A percentile compares a stretch with the other conserved stretches of the same genome.
Conservation (phyloP, 805 yeast genomes). For the Ogataea dorogensis region DNA sequence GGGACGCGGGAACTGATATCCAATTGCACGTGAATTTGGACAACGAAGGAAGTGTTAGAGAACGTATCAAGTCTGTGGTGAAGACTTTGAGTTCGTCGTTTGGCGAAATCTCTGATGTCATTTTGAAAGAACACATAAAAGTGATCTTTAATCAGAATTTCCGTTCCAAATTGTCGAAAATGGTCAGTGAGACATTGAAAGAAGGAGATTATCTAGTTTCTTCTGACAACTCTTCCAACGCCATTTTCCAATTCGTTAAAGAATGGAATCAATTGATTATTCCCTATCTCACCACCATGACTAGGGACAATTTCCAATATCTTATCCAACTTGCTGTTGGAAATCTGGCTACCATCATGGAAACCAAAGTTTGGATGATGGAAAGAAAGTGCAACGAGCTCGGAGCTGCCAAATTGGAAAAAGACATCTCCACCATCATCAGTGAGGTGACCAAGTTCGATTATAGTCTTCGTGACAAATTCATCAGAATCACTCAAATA, state of each 20-base stretch:
- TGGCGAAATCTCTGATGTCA: constrained; percentile 32
- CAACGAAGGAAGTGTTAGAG: constrained; percentile 22
- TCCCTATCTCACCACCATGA: constrained; percentile 51
- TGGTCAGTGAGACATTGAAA: constrained; percentile 38
- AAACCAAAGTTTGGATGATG: constrained; percentile 64
- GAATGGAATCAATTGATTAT: constrained; percentile 64
- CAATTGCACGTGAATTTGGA: constrained; percentile 22
- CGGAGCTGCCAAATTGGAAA: constrained; percentile 81
- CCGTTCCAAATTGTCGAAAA: constrained; percentile 33
- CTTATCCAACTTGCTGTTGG: constrained; percentile 51
- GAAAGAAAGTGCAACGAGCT: constrained; percentile 71
- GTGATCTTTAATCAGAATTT: constrained; percentile 39
- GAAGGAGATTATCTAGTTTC: constrained; percentile 40
- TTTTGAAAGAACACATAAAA: constrained; percentile 45
- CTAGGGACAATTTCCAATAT: constrained; percentile 45
- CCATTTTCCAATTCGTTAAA: constrained; percentile 48
- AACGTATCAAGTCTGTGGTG: constrained; percentile 23
- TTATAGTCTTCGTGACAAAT: constrained; percentile 74
- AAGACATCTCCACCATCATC: constrained; percentile 73
- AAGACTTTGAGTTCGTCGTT: constrained; percentile 24
- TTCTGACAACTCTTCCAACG: constrained; percentile 24
- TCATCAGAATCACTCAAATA: constrained; percentile 79
- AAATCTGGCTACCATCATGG: constrained; percentile 55
- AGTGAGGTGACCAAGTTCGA: constrained; percentile 69
- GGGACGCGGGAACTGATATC: constrained; percentile 17